These are phyloP conservation scores for Aspergillus piperis DNA, from an alignment of 2,329 filamentous ascomycete species.

Conservation along the genomic window DNA sequence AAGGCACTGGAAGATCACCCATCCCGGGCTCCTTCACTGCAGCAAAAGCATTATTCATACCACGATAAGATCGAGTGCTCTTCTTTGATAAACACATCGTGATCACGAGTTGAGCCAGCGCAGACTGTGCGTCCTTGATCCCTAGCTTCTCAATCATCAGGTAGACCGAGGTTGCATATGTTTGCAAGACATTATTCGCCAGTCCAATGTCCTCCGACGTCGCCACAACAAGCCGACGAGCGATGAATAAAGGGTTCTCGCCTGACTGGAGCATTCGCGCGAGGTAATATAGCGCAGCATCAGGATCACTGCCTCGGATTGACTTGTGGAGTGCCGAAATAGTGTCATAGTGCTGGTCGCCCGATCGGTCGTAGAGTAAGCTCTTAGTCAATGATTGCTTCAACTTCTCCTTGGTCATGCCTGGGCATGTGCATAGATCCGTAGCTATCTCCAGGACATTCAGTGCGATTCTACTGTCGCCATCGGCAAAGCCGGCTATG, in stretches of 20 bases:
- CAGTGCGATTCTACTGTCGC: slow-evolving; percentile 87
- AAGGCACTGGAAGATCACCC: slow-evolving; percentile 76
- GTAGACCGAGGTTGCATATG: slow-evolving; percentile 82
- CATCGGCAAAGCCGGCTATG: slow-evolving; percentile 82
- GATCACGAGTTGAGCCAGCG: slow-evolving; percentile 81
- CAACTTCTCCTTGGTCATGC: slow-evolving; percentile 72
- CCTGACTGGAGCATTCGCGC: slow-evolving; percentile 94
- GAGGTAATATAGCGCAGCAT: slow-evolving; percentile 91
- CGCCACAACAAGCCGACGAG: slow-evolving; percentile 89
- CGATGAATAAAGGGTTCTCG: slow-evolving; percentile 90
- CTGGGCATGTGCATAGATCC: slow-evolving; percentile 65
- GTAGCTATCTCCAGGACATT: slow-evolving; percentile 90
- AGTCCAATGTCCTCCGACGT: slow-evolving; percentile 92
- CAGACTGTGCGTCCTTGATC: slow-evolving; percentile 91
- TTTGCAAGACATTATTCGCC: slow-evolving; percentile 79
- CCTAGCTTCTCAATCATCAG: slow-evolving; percentile 89
- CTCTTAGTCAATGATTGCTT: slow-evolving; percentile 86
- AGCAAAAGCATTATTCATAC: slow-evolving; percentile 74
- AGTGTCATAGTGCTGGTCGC: slow-evolving; percentile 96
- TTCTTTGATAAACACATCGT: slow-evolving; percentile 81
- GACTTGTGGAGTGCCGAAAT: slow-evolving; percentile 98
- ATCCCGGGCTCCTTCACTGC: slow-evolving; percentile 81
- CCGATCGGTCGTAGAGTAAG: slow-evolving; percentile 88
- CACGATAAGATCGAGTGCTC: slow-evolving; percentile 82
- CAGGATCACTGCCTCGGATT: slow-evolving; percentile 79